These are phyloP conservation scores for Mrakia hoshinonis DNA, from an alignment of 768 basidiomycete species.

Conservation along the genomic window DNA sequence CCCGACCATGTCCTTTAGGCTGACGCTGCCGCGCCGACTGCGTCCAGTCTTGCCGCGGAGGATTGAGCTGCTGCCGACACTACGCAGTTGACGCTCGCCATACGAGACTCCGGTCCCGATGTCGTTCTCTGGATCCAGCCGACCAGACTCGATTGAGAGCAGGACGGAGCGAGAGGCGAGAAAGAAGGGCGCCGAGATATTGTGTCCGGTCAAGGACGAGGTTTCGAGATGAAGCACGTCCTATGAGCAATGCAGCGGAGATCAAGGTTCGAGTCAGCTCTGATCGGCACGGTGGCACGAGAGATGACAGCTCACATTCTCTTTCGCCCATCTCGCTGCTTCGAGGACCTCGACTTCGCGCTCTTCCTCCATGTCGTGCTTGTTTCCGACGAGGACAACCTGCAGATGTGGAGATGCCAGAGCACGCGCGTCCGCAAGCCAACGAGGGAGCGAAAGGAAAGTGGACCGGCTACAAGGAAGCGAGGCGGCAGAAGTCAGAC, in stretches of 20 bases:
- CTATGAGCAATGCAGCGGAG: slow-evolving; percentile 37
- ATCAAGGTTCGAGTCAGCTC: too few species aligned
- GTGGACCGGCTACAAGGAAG: slow-evolving; percentile 3
- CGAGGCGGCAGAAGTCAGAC: background rate
- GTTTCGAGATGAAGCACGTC: slow-evolving; percentile 89
- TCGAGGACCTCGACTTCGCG: slow-evolving; percentile 93
- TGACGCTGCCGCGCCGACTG: slow-evolving; percentile 14
- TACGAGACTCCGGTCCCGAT: slow-evolving; percentile 87
- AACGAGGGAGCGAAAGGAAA: slow-evolving; percentile 46
- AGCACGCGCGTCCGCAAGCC: slow-evolving; percentile 89
- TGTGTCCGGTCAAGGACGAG: slow-evolving; percentile 84
- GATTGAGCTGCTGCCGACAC: slow-evolving; percentile 84
- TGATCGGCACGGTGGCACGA: too few species aligned
- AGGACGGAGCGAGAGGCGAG: slow-evolving; percentile 75
- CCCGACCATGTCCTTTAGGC: slow-evolving; percentile 19
- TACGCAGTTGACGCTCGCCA: slow-evolving; percentile 81
- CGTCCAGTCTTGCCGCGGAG: slow-evolving; percentile 46
- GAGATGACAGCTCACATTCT: slow-evolving; percentile 50
- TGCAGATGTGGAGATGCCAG: slow-evolving; percentile 86
- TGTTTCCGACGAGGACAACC: slow-evolving; percentile 68
- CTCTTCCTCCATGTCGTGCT: slow-evolving; percentile 83
- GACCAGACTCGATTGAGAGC: slow-evolving; percentile 79
- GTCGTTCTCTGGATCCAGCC: slow-evolving; percentile 83
- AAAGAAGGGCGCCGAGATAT: slow-evolving; percentile 81
- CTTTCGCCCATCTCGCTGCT: slow-evolving; percentile 89